Base-by-base conservation (phyloP, 2,329 filamentous ascomycete species). In the Colletotrichum tropicale region DNA sequence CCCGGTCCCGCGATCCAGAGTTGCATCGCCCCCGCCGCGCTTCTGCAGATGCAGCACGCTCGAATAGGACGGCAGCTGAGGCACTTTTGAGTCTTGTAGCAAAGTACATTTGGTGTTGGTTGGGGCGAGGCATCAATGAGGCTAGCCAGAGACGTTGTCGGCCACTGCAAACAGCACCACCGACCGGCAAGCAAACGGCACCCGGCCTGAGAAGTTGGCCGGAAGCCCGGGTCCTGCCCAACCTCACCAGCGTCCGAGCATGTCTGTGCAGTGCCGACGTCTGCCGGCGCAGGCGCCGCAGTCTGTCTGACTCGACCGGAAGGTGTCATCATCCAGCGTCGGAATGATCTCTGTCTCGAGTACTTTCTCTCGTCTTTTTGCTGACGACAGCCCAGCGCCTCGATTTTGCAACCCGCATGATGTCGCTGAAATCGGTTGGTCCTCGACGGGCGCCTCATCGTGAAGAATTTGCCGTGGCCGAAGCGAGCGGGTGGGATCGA, bases 41-140 rank as follows among this genome's bases (percentile, higher is more conserved):
- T 58, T 60, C 56, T 34, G 73, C 62, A 64, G 64, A 55, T 72
- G 68, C 56, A 64, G 30, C 69, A 64, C n/a, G 69, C 72, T 64
- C 24, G 18, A 67, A 67, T 21, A 66, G 72, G 52, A 61, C 30
- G 24, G 48, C 36, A 15, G 30, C 28, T 58, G 58, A 70, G 58
- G 56, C 66, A 58, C 56, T 64, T 56, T 26, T 48, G 26, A 32
- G 21, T 18, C 9, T 15, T n/a, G 32, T 28, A 24, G 21, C 10
- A 21, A 68, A n/a, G 32, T 26, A 43, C 32, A n/a, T 58, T 6
- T 26, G 38, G 18, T 21, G 55, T 69, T 21, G 34, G 36, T 26
- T 68, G 61, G 34, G n/a, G 61, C 16, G 60, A 61, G 52, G 52
- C 52, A 4, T 28, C 36, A 62, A 69, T 52, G 21, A 64, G 58